Evolutionary conservation across 495 filamentous ascomycete genomes (phyloP).

Genomic region (Ramalina peruviana): DNA sequence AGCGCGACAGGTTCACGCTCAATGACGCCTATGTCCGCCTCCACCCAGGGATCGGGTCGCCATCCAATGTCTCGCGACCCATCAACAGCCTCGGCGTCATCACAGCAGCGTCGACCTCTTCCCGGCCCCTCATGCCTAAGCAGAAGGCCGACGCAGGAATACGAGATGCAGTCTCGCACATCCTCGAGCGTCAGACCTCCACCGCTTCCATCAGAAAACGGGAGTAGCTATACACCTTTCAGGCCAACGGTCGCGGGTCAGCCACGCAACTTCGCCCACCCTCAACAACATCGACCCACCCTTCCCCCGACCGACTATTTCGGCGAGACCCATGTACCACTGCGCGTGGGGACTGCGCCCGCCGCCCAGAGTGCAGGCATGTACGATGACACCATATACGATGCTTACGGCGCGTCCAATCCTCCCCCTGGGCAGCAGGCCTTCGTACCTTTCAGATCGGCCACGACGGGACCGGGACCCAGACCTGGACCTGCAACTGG

Average conservation of each 20-base stretch:
- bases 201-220: constrained; percentile 6
- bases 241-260: constrained; percentile 9
- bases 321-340: constrained; percentile 1
- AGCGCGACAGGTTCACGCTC: constrained; percentile 8
- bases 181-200: constrained; percentile 2
- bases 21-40: neutral
- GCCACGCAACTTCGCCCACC: constrained; percentile 1
- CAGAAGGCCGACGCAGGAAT: constrained; percentile 11
- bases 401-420: constrained; percentile 1
- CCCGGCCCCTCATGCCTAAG: neutral
- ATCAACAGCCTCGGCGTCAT: neutral
- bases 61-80: constrained; percentile 5
- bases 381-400: neutral
- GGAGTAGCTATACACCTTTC: constrained; percentile 21
- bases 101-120: neutral
- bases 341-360: constrained; percentile 14
- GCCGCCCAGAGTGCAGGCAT: neutral
- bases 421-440: constrained; percentile 2
- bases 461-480: constrained; percentile 8
- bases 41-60: neutral
- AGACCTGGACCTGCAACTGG: neutral
- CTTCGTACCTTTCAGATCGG: constrained; percentile 9
- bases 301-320: constrained; percentile 10
- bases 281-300: neutral
- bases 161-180: constrained; percentile 13